Evolutionary conservation across 1,139 yeast genomes (phyloP).

Genomic region (Pichia sp.): DNA sequence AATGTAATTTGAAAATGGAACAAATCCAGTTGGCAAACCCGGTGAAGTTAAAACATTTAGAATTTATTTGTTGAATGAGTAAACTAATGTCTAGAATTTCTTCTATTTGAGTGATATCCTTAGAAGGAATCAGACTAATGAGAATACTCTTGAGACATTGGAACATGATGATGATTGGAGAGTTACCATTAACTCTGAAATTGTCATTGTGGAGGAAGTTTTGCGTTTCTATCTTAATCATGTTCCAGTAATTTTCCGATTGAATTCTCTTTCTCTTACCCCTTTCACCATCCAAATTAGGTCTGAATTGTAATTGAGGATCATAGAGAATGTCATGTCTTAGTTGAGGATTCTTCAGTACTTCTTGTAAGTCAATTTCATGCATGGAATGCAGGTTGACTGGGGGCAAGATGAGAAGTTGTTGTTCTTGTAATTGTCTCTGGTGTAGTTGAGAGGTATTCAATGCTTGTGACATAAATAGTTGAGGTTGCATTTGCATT

Average conservation of each 20-base stretch:
- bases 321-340: conserved; percentile 91
- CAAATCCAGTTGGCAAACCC: conserved; percentile 67
- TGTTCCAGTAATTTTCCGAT: conserved; percentile 80
- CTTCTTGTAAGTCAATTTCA: conserved; percentile 85
- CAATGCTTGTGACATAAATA: too few species aligned
- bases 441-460: too few species aligned
- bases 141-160: conserved; percentile 72
- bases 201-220: conserved; percentile 5
- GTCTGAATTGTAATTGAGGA: conserved; percentile 87
- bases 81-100: conserved; percentile 76
- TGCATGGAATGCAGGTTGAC: conserved; percentile 76
- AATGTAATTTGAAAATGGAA: conserved; percentile 66
- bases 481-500: too few species aligned
- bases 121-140: conserved; percentile 66
- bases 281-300: conserved; percentile 85
- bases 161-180: conserved; percentile 51
- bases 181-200: conserved; percentile 25
- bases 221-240: conserved; percentile 51
- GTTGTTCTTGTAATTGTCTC: conserved; percentile 7
- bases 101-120: conserved; percentile 62
- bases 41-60: conserved; percentile 62
- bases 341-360: conserved; percentile 83
- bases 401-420: conserved; percentile 52
- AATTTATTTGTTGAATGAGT: conserved; percentile 66
- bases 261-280: conserved; percentile 71